Base-by-base conservation (phyloP, 2,329 filamentous ascomycete species). In the Ophiocordyceps robertsii region DNA sequence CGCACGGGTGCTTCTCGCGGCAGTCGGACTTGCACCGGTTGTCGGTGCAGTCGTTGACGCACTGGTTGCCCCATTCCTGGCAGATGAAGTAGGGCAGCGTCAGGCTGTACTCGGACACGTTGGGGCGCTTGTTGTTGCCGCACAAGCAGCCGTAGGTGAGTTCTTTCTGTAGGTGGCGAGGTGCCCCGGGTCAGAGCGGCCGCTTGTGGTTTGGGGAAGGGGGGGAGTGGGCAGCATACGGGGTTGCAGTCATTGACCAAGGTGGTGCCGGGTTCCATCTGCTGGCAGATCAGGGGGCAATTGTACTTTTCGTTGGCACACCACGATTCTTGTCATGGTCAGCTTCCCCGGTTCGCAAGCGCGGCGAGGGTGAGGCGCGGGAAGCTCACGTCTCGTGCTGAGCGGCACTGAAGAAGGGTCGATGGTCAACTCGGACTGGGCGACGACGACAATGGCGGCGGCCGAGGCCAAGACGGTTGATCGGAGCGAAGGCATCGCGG, bases 81-180 rank as follows among this genome's bases (percentile, higher is more conserved):
- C 84, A 92, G 53, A 79, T 71, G 65, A 80, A 85, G 72, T 77
- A 90, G 30, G 85, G 84, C 24, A 92, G 68, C 1, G 84, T 89
- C 52, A 86, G 71, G 17, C 80, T 81, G 72, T 82, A 92, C 62
- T 89, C 73, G 54, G 80, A 77, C 39, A 85, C 64, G 63, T 89
- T 88, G 51, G 84, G 84, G 41, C 72, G 64, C 47, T 71, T 58
- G 57, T 75, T 73, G 56, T 82, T 70, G 48, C 71, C 69, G 67
- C 84, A 92, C 51, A 86, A 67, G 60, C 84, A 92, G 48, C 70
- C 68, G 63, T 82, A 90, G n/a, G 65, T 70, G 40, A 90, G 70
- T 17, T 68, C 65, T 41, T 69, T 55, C 75, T 80, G 43, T 37
- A n/a, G 14, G n/a, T 4, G 6, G 10, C 36, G 17, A 19, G 19